phyloP scores from a whole-genome alignment of 1,284 basidiomycete genomes.

The Cystobasidium slooffiae region DNA sequence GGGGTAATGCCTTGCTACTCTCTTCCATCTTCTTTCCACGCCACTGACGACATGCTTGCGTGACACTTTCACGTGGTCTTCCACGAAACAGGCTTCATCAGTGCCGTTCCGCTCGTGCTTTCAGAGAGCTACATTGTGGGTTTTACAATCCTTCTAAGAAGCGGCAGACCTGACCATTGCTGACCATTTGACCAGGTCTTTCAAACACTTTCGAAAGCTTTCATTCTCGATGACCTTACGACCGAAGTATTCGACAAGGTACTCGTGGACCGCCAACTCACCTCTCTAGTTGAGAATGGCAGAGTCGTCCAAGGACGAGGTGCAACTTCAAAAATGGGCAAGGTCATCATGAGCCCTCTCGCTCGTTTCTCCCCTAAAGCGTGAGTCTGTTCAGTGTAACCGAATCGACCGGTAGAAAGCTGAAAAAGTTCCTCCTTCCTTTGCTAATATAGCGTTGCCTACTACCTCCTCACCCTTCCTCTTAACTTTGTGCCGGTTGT shows the following conservation, averaged over 20 bases:
- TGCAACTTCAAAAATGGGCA: constrained; percentile 30
- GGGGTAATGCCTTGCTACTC: constrained; percentile 6
- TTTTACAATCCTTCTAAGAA: neutral
- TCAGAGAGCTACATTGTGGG: constrained; percentile 39
- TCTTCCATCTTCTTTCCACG: neutral
- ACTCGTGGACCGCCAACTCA: constrained; percentile 25
- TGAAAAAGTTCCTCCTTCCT: neutral
- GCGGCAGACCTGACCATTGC: neutral
- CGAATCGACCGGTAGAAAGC: neutral
- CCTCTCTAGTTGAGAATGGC: constrained; percentile 33
- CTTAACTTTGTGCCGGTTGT: constrained; percentile 43
- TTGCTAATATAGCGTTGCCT: constrained; percentile 25
- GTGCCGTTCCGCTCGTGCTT: constrained; percentile 24
- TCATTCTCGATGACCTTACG: constrained; percentile 38
- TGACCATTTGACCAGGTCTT: constrained; percentile 17
- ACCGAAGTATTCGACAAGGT: constrained; percentile 43
- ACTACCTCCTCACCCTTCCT: constrained; percentile 41
- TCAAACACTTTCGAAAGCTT: constrained; percentile 37
- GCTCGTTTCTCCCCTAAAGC: constrained; percentile 36
- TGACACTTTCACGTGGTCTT: neutral
- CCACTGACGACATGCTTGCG: constrained; percentile 28
- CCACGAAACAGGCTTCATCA: constrained; percentile 28
- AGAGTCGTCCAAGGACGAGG: constrained; percentile 29
- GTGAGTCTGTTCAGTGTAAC: constrained; percentile 4
- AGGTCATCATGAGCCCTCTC: constrained; percentile 37